Conservation (phyloP, 2,329 filamentous ascomycete genomes). For the Botrytis deweyae region DNA sequence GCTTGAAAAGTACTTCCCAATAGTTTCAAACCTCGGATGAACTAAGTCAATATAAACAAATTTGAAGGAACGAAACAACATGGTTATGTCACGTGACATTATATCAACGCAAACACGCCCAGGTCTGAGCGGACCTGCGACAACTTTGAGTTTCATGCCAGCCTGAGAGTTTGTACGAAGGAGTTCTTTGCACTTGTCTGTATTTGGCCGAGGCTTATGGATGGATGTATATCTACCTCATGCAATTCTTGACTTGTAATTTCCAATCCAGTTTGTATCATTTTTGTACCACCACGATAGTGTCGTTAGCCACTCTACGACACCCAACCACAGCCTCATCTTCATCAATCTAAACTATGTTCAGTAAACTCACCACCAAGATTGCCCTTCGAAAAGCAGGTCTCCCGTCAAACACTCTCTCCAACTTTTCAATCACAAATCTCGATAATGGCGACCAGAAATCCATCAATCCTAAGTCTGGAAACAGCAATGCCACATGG, state of each 20-base stretch:
- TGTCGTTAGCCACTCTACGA: background rate
- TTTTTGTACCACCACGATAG: background rate
- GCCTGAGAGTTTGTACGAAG: conserved; percentile 4
- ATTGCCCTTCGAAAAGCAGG: conserved; percentile 39
- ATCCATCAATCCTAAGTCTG: conserved; percentile 25
- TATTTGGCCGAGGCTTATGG: background rate
- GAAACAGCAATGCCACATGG: conserved; percentile 26
- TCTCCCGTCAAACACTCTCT: conserved; percentile 33
- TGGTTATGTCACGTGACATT: background rate
- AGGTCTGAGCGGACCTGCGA: conserved; percentile 19
- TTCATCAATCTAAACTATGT: conserved; percentile 29
- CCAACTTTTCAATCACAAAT: conserved; percentile 22
- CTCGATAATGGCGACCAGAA: conserved; percentile 21
- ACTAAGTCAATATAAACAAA: background rate
- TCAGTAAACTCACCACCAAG: conserved; percentile 38
- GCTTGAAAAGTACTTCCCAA: background rate
- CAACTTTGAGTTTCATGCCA: conserved; percentile 15
- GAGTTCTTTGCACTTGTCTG: background rate
- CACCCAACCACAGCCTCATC: background rate
- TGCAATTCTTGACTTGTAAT: background rate
- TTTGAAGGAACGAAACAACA: background rate
- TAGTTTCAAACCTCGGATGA: background rate
- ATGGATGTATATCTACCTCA: background rate
- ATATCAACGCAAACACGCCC: background rate
- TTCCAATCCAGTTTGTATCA: background rate